phyloP scores from a whole-genome alignment of 768 basidiomycete species.

The Kwoniella europaea region DNA sequence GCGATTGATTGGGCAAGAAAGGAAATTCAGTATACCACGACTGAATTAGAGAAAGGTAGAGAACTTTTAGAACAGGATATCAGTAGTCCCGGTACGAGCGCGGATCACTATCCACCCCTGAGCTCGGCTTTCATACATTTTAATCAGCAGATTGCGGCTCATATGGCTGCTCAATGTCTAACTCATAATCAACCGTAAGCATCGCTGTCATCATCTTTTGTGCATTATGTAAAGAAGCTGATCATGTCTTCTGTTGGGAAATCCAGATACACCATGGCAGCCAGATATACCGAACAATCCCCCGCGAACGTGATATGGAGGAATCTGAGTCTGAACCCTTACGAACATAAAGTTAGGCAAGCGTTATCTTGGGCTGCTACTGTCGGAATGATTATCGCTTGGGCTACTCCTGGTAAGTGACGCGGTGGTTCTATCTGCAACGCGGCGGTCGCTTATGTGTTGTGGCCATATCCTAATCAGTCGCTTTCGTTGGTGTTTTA shows the following conservation, averaged over 20 bases:
- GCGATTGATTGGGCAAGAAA: slow-evolving; percentile 85
- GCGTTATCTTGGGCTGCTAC: slow-evolving; percentile 76
- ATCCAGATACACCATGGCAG: slow-evolving; percentile 66
- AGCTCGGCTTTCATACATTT: slow-evolving; percentile 76
- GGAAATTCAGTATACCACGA: slow-evolving; percentile 68
- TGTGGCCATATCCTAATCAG: slow-evolving; percentile 52
- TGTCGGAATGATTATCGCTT: slow-evolving; percentile 78
- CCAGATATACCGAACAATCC: slow-evolving; percentile 77
- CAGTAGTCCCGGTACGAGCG: slow-evolving; percentile 39
- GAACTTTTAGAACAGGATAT: slow-evolving; percentile 51
- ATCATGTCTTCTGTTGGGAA: neutral
- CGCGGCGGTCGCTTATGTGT: no score
- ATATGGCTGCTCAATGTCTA: slow-evolving; percentile 77
- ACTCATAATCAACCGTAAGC: slow-evolving; percentile 72
- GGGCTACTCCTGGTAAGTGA: slow-evolving; percentile 82
- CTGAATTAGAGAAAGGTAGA: slow-evolving; percentile 59
- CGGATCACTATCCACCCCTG: slow-evolving; percentile 55
- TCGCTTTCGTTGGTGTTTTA: slow-evolving; percentile 81
- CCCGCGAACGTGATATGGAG: slow-evolving; percentile 91
- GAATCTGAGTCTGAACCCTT: slow-evolving; percentile 86
- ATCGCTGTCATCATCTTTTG: neutral
- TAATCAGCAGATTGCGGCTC: slow-evolving; percentile 88
- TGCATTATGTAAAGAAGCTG: neutral
- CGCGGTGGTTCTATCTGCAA: no score
- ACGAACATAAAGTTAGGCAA: slow-evolving; percentile 73